Percentiles rank a stretch among this genome's conserved stretches.
These are phyloP conservation scores for Cutaneotrichosporon curvatum DNA, from an alignment of 1,284 basidiomycete species.

Conservation along the genomic window DNA sequence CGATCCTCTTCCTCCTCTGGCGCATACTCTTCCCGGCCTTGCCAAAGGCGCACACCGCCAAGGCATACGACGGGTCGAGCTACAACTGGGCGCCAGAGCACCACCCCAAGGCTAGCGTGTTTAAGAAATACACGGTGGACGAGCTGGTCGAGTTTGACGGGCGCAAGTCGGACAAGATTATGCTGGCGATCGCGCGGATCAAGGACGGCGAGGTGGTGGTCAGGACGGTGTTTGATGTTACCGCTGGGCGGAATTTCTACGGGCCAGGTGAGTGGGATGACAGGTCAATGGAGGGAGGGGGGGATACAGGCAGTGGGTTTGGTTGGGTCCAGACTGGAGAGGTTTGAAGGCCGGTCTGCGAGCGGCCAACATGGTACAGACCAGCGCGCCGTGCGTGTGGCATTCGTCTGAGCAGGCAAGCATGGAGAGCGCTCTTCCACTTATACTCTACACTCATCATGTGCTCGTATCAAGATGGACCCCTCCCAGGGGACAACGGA, in stretches of 20 bases:
- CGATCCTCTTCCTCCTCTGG: slow-evolving; percentile 69
- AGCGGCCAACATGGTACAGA: no score
- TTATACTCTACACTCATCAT: no score
- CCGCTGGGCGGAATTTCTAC: slow-evolving; percentile 79
- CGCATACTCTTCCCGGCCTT: slow-evolving; percentile 61
- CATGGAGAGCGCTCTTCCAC: no score
- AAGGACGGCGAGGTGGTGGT: slow-evolving; percentile 48
- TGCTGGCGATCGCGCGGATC: slow-evolving; percentile 73
- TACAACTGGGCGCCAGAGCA: slow-evolving; percentile 80
- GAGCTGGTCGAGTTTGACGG: slow-evolving; percentile 66
- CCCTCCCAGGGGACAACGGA: no score
- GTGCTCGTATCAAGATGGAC: no score
- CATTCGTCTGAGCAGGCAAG: no score
- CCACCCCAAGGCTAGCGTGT: slow-evolving; percentile 69
- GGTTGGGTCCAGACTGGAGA: no score
- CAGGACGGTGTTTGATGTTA: slow-evolving; percentile 85
- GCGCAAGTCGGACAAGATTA: slow-evolving; percentile 55
- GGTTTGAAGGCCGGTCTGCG: no score
- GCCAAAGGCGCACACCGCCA: slow-evolving; percentile 1
- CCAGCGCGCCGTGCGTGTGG: no score
- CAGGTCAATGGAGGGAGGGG: background rate
- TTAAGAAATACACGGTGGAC: slow-evolving; percentile 66
- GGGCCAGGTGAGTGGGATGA: slow-evolving; percentile 64
- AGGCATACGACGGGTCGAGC: slow-evolving; percentile 45
- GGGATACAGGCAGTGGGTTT: no score